Percentiles rank a stretch among this genome's conserved stretches.
Evolutionary conservation across 2,329 filamentous ascomycete species (phyloP).

Genomic region (Aspergillus alliaceus): DNA sequence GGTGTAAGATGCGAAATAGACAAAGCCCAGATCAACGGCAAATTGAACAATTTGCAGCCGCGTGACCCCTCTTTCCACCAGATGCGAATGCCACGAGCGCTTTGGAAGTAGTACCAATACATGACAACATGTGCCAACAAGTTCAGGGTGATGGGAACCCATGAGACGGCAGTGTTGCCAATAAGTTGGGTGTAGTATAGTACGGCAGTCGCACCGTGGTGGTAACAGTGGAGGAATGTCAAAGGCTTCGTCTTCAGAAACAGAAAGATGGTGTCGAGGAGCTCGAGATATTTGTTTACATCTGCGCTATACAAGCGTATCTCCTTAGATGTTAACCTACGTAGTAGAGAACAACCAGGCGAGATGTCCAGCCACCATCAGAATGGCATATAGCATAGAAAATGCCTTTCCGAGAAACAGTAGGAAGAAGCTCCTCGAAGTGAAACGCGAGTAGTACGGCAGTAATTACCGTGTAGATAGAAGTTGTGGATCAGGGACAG

Average conservation of each 20-base stretch:
- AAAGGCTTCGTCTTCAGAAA: slow-evolving; percentile 99
- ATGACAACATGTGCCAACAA: slow-evolving; percentile 92
- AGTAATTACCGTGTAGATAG: slow-evolving; percentile 81
- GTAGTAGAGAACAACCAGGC: slow-evolving; percentile 90
- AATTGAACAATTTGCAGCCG: slow-evolving; percentile 96
- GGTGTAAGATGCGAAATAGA: slow-evolving; percentile 97
- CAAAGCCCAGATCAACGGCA: slow-evolving; percentile 92
- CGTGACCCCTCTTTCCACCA: slow-evolving; percentile 99
- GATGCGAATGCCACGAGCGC: slow-evolving; percentile 86
- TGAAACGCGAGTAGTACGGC: slow-evolving; percentile 77
- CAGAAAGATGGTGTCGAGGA: slow-evolving; percentile 92
- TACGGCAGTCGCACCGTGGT: slow-evolving; percentile 92
- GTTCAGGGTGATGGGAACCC: slow-evolving; percentile 90
- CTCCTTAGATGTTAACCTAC: slow-evolving; percentile 60
- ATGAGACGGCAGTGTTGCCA: slow-evolving; percentile 86
- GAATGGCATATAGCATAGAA: slow-evolving; percentile 79
- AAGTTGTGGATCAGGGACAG: slow-evolving; percentile 96
- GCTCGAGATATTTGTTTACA: slow-evolving; percentile 94
- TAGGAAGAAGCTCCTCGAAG: slow-evolving; percentile 84
- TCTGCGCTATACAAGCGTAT: slow-evolving; percentile 53
- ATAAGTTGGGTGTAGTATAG: slow-evolving; percentile 97
- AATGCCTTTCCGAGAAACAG: slow-evolving; percentile 74
- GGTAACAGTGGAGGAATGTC: slow-evolving; percentile 98
- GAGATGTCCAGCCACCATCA: slow-evolving; percentile 87
- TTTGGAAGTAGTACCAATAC: slow-evolving; percentile 99